A percentile compares a stretch with the other conserved stretches of the same genome.
Conservation (phyloP, 192 early-diverging fungal genomes). For the Backusella macrospora region DNA sequence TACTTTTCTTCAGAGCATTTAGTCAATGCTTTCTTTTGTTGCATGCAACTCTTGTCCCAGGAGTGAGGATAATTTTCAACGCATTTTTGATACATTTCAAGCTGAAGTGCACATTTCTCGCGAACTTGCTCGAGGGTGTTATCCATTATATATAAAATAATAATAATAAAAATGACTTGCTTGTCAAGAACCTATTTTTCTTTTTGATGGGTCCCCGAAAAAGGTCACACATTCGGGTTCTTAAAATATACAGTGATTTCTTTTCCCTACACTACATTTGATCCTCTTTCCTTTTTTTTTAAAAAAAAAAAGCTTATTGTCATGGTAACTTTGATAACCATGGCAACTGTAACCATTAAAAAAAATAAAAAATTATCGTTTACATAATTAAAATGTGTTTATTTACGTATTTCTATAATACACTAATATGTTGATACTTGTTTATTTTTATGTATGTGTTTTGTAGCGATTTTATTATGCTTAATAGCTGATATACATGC, state of each 20-base stretch:
- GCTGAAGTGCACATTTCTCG: constrained; percentile 58
- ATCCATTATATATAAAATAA: constrained; percentile 39
- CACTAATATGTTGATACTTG: no score
- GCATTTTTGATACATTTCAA: constrained; percentile 59
- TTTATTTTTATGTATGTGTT: no score
- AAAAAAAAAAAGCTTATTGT: no score
- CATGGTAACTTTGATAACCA: background rate
- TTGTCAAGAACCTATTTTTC: constrained; percentile 2
- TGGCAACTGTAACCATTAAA: background rate
- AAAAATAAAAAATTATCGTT: no score
- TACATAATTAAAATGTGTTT: no score
- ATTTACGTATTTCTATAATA: no score
- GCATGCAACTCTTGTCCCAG: constrained; percentile 58
- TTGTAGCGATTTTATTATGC: no score
- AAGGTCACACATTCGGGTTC: background rate
- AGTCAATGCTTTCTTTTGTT: constrained; percentile 56
- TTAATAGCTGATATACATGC: no score
- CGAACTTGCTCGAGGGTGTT: constrained; percentile 58
- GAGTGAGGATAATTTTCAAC: constrained; percentile 54
- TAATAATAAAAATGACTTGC: background rate
- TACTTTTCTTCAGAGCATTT: constrained; percentile 66
- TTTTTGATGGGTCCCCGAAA: constrained; percentile 7
- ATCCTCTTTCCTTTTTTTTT: no score
- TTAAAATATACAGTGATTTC: background rate
- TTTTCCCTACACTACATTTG: no score